Percentiles rank a stretch among this genome's conserved stretches.
phyloP scores from a whole-genome alignment of 179 eudicot genomes.

The Corrigiola litoralis region DNA sequence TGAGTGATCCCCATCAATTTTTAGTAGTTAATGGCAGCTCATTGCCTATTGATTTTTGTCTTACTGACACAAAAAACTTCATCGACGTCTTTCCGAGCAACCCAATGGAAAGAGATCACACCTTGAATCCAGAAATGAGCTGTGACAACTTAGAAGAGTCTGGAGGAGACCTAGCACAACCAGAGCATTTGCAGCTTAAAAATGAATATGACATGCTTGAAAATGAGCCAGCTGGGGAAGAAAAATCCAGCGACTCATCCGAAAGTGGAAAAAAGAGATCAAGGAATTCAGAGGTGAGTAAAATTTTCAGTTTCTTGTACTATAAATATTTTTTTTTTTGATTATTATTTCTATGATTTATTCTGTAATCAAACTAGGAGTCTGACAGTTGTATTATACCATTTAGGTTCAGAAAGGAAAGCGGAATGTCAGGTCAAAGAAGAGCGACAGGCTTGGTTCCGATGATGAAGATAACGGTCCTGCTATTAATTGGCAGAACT shows the following conservation, averaged over 20 bases:
- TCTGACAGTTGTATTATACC: not conserved
- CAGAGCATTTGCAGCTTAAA: slow-evolving; percentile 21
- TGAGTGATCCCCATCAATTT: slow-evolving; percentile 18
- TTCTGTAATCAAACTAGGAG: too few species aligned
- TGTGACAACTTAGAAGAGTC: slow-evolving; percentile 17
- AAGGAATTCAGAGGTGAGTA: slow-evolving; percentile 33
- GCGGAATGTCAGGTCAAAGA: slow-evolving; percentile 43
- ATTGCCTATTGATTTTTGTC: slow-evolving; percentile 28
- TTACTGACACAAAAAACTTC: slow-evolving; percentile 14
- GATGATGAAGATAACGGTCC: slow-evolving; percentile 27
- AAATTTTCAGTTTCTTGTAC: not conserved
- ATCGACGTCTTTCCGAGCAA: slow-evolving; percentile 18
- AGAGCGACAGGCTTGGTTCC: slow-evolving; percentile 22
- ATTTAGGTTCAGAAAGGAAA: slow-evolving; percentile 35
- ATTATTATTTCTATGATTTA: too few species aligned
- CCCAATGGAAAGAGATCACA: slow-evolving; percentile 20
- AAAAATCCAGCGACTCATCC: slow-evolving; percentile 11
- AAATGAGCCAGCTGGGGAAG: slow-evolving; percentile 23
- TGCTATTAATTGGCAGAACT: slow-evolving; percentile 27
- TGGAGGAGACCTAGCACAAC: not conserved
- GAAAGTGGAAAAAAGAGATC: slow-evolving; percentile 46
- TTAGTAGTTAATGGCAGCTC: slow-evolving; percentile 13
- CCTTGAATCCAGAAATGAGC: slow-evolving; percentile 22
- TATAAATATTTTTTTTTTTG: too few species aligned
- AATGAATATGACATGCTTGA: slow-evolving; percentile 21